These are phyloP conservation scores for Penicillium maclennaniae DNA, from an alignment of 495 filamentous ascomycete species.

Conservation along the genomic window DNA sequence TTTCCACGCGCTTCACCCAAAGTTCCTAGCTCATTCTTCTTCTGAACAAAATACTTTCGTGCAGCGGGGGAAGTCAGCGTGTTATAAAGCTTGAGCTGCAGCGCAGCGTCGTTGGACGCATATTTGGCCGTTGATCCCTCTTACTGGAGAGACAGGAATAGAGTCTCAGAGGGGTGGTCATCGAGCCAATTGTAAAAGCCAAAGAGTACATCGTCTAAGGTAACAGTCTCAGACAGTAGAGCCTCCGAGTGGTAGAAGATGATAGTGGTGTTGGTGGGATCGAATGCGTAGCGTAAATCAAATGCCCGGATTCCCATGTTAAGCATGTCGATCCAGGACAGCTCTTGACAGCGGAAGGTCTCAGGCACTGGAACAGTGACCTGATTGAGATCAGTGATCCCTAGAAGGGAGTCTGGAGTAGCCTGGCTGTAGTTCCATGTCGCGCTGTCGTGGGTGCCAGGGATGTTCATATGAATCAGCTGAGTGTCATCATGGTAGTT, in stretches of 20 bases:
- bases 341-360: constrained; percentile 42
- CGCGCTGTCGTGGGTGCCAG: constrained; percentile 51
- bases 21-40: constrained; percentile 31
- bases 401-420: constrained; percentile 35
- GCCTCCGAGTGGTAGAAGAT: constrained; percentile 50
- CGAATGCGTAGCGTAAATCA: constrained; percentile 48
- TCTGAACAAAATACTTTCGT: constrained; percentile 36
- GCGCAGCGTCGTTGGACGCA: constrained; percentile 30
- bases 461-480: constrained; percentile 49
- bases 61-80: constrained; percentile 32
- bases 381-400: constrained; percentile 37
- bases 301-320: constrained; percentile 49
- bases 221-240: constrained; percentile 41
- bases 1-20: constrained; percentile 41
- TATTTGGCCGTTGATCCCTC: constrained; percentile 28
- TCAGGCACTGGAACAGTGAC: constrained; percentile 24
- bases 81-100: constrained; percentile 33
- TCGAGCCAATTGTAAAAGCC: constrained; percentile 47
- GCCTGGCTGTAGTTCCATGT: constrained; percentile 52
- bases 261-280: constrained; percentile 40
- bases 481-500: constrained; percentile 35
- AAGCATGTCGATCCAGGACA: constrained; percentile 34
- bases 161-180: constrained; percentile 30
- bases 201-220: constrained; percentile 45
- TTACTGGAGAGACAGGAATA: constrained; percentile 40